Percentiles rank a stretch among this genome's conserved stretches.
Evolutionary conservation across 2,329 filamentous ascomycete genomes (phyloP).

Genomic region (Hypoxylon sp.): DNA sequence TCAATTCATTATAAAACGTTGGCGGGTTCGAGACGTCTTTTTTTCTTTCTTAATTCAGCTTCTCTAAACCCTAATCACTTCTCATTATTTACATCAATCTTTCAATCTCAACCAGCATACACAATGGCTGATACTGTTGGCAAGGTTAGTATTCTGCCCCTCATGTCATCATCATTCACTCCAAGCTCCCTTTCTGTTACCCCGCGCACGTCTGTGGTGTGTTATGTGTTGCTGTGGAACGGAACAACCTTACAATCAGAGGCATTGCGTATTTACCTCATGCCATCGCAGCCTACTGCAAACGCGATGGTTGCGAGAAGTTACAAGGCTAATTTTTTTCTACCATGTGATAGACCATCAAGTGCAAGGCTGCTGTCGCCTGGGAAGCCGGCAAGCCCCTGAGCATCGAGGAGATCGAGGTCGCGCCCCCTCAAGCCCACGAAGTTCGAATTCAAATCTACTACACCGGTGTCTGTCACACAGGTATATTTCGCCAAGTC

Average conservation of each 20-base stretch:
- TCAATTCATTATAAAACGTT: slow-evolving; percentile 32
- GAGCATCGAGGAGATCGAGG: slow-evolving; percentile 90
- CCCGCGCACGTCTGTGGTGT: slow-evolving; percentile 26
- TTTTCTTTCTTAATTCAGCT: slow-evolving; percentile 9
- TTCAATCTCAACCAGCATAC: slow-evolving; percentile 16
- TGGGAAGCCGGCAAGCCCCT: slow-evolving; percentile 96
- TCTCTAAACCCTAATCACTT: slow-evolving; percentile 12
- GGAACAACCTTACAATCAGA: too few species aligned
- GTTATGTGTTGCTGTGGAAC: neutral
- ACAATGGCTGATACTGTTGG: slow-evolving; percentile 61
- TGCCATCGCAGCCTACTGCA: slow-evolving; percentile 1
- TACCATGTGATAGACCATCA: slow-evolving; percentile 74
- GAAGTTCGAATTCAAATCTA: slow-evolving; percentile 97
- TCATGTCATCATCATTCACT: neutral
- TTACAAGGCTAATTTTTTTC: slow-evolving; percentile 19
- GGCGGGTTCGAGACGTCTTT: slow-evolving; percentile 18
- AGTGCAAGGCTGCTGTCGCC: slow-evolving; percentile 95
- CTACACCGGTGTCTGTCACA: slow-evolving; percentile 99
- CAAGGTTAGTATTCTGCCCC: slow-evolving; percentile 53
- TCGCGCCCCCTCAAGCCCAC: slow-evolving; percentile 85
- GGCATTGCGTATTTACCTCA: neutral
- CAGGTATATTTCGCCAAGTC: slow-evolving; percentile 65
- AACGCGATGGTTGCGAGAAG: neutral
- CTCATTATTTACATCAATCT: slow-evolving; percentile 13
- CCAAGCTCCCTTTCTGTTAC: slow-evolving; percentile 14